Percentiles rank a stretch among this genome's conserved stretches.
Conservation (phyloP, 306 rosid genomes). For the Citrullus amarus region DNA sequence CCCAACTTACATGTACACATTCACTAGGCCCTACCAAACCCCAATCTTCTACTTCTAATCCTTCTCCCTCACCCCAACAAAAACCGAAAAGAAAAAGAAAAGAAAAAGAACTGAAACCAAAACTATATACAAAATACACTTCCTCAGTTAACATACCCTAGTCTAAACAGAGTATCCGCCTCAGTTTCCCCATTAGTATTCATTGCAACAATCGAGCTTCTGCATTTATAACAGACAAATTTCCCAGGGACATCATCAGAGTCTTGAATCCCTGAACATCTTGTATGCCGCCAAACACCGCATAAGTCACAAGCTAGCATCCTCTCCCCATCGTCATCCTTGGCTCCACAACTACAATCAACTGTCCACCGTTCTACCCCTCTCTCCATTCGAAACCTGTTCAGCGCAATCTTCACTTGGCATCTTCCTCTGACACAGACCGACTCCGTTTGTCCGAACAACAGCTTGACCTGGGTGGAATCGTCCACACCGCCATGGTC, state of each 20-base stretch:
- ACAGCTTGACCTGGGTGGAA: constrained; percentile 47
- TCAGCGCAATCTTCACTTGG: constrained; percentile 46
- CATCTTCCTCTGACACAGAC: constrained; percentile 60
- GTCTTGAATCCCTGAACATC: constrained; percentile 71
- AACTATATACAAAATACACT: neutral
- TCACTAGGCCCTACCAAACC: neutral
- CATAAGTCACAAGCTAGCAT: constrained; percentile 88
- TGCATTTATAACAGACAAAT: constrained; percentile 62
- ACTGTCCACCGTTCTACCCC: constrained; percentile 95
- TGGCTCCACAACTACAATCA: constrained; percentile 83
- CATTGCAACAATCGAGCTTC: neutral
- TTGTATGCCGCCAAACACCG: constrained; percentile 82
- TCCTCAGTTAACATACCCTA: neutral
- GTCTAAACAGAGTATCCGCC: neutral
- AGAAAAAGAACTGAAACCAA: neutral
- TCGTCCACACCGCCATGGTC: constrained; percentile 61
- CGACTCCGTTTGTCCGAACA: constrained; percentile 37
- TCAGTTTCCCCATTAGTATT: neutral
- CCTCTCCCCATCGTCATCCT: constrained; percentile 94
- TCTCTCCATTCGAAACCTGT: constrained; percentile 76
- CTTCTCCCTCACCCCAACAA: neutral
- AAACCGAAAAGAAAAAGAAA: neutral
- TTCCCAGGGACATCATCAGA: constrained; percentile 51
- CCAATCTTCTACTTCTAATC: neutral
- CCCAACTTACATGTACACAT: constrained; percentile 1